Evolutionary conservation across 305 asterid species (phyloP).

Genomic region (Solanum hybrid): DNA sequence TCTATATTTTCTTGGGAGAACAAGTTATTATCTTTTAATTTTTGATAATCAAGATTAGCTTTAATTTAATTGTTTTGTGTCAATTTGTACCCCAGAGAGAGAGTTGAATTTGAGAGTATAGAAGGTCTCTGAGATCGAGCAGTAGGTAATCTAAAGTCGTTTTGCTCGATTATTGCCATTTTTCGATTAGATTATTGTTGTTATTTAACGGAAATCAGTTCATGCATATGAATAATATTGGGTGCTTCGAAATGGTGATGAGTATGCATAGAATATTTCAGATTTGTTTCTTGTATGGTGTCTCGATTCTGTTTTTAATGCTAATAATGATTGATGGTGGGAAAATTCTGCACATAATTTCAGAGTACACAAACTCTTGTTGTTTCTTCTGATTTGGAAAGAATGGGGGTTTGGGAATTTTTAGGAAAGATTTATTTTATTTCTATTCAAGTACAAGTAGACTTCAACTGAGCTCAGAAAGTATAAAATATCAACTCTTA

Average conservation of each 20-base stretch:
- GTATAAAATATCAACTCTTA: too few species aligned
- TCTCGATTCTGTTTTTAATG: neutral
- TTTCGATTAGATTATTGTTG: neutral
- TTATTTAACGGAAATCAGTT: neutral
- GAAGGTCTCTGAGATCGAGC: neutral
- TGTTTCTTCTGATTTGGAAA: neutral
- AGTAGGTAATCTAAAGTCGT: neutral
- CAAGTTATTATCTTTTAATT: neutral
- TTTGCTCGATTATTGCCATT: neutral
- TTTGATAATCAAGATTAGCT: neutral
- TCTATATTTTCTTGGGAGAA: neutral
- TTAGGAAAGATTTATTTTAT: neutral
- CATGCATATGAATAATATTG: neutral
- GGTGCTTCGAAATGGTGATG: neutral
- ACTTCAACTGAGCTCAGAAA: too few species aligned
- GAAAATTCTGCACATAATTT: too few species aligned
- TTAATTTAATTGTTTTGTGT: neutral
- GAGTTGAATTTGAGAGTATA: neutral
- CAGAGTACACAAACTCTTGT: neutral
- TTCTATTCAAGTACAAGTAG: too few species aligned
- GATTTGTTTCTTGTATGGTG: neutral
- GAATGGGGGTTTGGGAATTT: neutral
- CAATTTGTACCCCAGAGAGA: too few species aligned
- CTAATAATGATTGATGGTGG: neutral
- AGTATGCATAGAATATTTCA: neutral